These are phyloP conservation scores for Funneliformis mosseae DNA, from an alignment of 192 early-diverging fungal genomes.

Conservation along the genomic window DNA sequence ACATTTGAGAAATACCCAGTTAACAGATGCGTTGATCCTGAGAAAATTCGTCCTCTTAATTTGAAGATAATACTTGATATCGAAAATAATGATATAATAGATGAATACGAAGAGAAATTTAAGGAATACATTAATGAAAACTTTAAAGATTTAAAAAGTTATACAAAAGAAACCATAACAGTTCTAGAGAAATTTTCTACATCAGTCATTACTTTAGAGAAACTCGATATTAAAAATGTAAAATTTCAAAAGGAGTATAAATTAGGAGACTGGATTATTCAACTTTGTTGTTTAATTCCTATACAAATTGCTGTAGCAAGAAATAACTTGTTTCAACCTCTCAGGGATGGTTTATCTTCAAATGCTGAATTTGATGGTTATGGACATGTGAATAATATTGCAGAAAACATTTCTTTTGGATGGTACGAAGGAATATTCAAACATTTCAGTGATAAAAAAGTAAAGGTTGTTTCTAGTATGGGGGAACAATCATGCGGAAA, in stretches of 20 bases:
- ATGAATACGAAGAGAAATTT: not conserved
- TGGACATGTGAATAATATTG: not conserved
- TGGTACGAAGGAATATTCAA: conserved; percentile 33
- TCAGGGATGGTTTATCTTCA: conserved; percentile 24
- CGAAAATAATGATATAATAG: not conserved
- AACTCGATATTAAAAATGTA: not conserved
- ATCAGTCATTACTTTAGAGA: not conserved
- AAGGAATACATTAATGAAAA: not conserved
- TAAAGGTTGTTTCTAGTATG: conserved; percentile 33
- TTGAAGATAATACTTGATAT: not conserved
- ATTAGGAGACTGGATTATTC: conserved; percentile 11
- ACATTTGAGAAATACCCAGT: conserved; percentile 20
- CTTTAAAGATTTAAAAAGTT: not conserved
- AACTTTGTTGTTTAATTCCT: conserved; percentile 2
- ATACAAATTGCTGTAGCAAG: conserved; percentile 21
- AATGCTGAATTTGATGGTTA: not conserved
- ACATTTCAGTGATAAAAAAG: conserved; percentile 6
- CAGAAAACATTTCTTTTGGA: conserved; percentile 8
- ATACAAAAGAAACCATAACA: not conserved
- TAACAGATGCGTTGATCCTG: not conserved
- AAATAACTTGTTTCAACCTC: conserved; percentile 17
- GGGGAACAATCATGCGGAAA: conserved; percentile 36
- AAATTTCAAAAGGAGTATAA: not conserved
- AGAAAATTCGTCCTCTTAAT: not conserved
- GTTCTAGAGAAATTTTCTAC: not conserved